phyloP scores from a whole-genome alignment of 805 yeast species.

The Starmerella potacharoeniae region DNA sequence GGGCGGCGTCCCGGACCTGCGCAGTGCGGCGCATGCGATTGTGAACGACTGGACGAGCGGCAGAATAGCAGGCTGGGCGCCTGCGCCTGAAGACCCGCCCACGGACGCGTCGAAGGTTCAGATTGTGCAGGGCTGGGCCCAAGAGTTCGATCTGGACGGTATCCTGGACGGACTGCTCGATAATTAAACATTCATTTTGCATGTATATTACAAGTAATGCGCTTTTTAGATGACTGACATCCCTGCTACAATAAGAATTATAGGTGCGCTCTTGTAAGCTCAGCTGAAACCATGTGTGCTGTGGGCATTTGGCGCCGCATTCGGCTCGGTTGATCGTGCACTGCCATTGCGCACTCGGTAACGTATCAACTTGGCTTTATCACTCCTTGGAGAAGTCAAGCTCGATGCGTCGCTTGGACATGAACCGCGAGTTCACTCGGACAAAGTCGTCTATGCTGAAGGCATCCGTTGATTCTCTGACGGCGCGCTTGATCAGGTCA shows the following conservation, averaged over 20 bases:
- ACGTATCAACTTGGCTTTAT: no score
- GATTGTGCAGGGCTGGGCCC: constrained; percentile 81
- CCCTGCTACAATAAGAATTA: neutral
- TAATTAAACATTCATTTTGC: neutral
- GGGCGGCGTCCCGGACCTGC: constrained; percentile 87
- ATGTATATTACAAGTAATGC: neutral
- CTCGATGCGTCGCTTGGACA: constrained; percentile 1
- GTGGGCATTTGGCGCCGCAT: no score
- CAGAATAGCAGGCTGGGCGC: constrained; percentile 78
- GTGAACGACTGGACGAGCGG: constrained; percentile 97
- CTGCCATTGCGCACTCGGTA: no score
- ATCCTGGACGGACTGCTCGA: constrained; percentile 36
- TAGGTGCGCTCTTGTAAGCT: no score
- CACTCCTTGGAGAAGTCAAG: neutral
- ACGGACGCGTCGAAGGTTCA: constrained; percentile 46
- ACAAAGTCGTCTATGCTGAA: constrained; percentile 7
- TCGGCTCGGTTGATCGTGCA: no score
- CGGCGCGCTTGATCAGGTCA: constrained; percentile 68
- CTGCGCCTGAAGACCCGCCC: constrained; percentile 45
- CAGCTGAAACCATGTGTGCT: no score
- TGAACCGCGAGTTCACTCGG: neutral
- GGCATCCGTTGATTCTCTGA: constrained; percentile 1
- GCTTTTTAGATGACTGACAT: neutral
- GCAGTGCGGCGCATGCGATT: constrained; percentile 70
- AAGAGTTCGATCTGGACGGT: constrained; percentile 86